Percentiles rank a stretch among this genome's conserved stretches.
Conservation (phyloP, 208 protist genomes). For the Strigomonas galati region DNA sequence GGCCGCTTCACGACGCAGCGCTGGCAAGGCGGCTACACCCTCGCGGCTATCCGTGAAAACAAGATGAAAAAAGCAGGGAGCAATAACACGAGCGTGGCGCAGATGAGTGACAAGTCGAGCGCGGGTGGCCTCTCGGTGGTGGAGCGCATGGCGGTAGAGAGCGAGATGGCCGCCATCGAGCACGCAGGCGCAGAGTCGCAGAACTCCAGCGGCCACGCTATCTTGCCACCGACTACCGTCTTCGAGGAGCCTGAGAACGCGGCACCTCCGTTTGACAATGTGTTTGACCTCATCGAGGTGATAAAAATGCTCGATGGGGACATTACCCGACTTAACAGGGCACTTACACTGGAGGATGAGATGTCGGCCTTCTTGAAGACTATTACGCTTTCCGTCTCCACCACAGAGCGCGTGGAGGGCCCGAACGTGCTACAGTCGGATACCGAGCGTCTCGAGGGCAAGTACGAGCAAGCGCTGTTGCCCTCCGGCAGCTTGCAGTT, state of each 20-base stretch:
- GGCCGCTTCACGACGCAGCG: slow-evolving; percentile 81
- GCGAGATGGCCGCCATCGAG: slow-evolving; percentile 31
- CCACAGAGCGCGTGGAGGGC: slow-evolving; percentile 47
- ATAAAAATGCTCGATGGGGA: slow-evolving; percentile 40
- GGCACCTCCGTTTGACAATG: slow-evolving; percentile 51
- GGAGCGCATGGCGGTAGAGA: slow-evolving; percentile 54
- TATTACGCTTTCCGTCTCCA: slow-evolving; percentile 77
- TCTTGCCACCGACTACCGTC: slow-evolving; percentile 14
- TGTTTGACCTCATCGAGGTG: slow-evolving; percentile 50
- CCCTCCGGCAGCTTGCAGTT: slow-evolving; percentile 40
- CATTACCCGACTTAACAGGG: slow-evolving; percentile 56
- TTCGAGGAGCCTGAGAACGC: slow-evolving; percentile 17
- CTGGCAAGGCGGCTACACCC: slow-evolving; percentile 82
- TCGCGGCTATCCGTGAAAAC: slow-evolving; percentile 62
- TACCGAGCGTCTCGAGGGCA: slow-evolving; percentile 32
- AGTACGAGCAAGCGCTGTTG: slow-evolving; percentile 46
- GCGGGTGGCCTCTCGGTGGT: slow-evolving; percentile 28
- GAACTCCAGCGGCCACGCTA: neutral
- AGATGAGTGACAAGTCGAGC: neutral
- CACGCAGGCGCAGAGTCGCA: neutral
- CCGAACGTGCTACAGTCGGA: neutral
- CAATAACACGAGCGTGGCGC: neutral
- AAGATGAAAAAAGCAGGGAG: slow-evolving; percentile 18
- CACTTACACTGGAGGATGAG: slow-evolving; percentile 78
- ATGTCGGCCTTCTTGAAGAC: slow-evolving; percentile 83